phyloP scores from a whole-genome alignment of 768 basidiomycete species.

The Boletus speciosus region DNA sequence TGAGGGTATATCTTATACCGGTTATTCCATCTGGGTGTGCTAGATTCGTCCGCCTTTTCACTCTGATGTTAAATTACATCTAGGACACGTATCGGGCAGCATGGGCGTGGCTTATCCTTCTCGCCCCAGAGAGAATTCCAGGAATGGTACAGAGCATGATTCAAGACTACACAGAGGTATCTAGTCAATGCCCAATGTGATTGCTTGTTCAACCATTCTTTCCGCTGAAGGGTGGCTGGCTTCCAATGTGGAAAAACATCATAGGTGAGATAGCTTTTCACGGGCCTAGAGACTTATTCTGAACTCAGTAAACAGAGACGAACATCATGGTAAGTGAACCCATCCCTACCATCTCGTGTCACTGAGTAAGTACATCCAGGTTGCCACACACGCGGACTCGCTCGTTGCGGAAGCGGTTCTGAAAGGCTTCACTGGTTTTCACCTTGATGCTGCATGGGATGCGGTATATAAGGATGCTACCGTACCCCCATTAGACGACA shows the following conservation, averaged over 20 bases:
- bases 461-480: slow-evolving; percentile 74
- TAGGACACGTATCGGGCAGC: slow-evolving; percentile 77
- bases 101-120: slow-evolving; percentile 76
- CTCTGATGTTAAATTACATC: neutral
- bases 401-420: slow-evolving; percentile 68
- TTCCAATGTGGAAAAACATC: slow-evolving; percentile 91
- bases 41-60: neutral
- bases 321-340: slow-evolving; percentile 65
- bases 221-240: slow-evolving; percentile 59
- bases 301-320: slow-evolving; percentile 44
- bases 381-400: slow-evolving; percentile 78
- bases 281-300: neutral
- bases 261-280: slow-evolving; percentile 41
- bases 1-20: slow-evolving; percentile 67
- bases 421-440: slow-evolving; percentile 63
- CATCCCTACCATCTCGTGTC: neutral
- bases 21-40: slow-evolving; percentile 75
- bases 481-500: slow-evolving; percentile 57
- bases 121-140: slow-evolving; percentile 72
- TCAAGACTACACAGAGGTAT: slow-evolving; percentile 67
- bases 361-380: slow-evolving; percentile 33
- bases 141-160: slow-evolving; percentile 80
- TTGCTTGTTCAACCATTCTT: neutral
- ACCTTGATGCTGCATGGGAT: slow-evolving; percentile 62
- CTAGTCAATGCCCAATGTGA: neutral